Conservation (phyloP, 176 grass and related monocot species). For the Juncus inflexus region DNA sequence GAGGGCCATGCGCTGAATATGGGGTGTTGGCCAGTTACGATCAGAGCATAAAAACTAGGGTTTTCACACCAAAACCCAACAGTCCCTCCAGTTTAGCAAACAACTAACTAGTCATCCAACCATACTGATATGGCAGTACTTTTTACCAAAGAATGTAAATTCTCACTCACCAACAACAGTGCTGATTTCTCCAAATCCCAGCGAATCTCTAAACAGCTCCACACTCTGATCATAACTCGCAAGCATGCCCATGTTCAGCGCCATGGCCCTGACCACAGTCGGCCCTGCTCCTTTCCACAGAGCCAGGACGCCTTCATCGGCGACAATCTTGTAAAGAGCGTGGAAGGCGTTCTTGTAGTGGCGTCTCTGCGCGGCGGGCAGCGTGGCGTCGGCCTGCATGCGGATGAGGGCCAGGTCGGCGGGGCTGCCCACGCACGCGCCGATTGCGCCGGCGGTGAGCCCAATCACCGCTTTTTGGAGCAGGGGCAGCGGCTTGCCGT, state of each 20-base stretch:
- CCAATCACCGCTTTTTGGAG: conserved; percentile 81
- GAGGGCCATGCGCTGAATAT: conserved; percentile 87
- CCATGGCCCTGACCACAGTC: conserved; percentile 86
- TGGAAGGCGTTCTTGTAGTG: conserved; percentile 94
- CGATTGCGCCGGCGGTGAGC: conserved; percentile 84
- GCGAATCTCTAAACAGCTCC: conserved; percentile 70
- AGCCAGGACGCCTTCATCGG: conserved; percentile 88
- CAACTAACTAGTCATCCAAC: too few relatives aligned
- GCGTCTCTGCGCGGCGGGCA: conserved; percentile 61
- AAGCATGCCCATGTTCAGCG: conserved; percentile 96
- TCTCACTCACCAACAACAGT: conserved; percentile 65
- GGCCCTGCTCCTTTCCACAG: conserved; percentile 94
- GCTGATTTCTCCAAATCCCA: conserved; percentile 74
- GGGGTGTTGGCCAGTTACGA: conserved; percentile 94
- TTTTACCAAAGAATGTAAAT: too few relatives aligned
- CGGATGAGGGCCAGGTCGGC: conserved; percentile 87
- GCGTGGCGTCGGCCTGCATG: conserved; percentile 94
- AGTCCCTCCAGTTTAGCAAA: neutral
- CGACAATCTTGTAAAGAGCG: conserved; percentile 61
- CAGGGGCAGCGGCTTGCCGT: conserved; percentile 75
- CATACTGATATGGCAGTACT: too few relatives aligned
- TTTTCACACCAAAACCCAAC: too few relatives aligned
- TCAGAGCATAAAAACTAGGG: conserved; percentile 52
- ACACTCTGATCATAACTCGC: conserved; percentile 90
- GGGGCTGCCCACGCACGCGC: conserved; percentile 74